A percentile compares a stretch with the other conserved stretches of the same genome.
Conservation (phyloP, 768 basidiomycete species). For the Auricularia heimuer region DNA sequence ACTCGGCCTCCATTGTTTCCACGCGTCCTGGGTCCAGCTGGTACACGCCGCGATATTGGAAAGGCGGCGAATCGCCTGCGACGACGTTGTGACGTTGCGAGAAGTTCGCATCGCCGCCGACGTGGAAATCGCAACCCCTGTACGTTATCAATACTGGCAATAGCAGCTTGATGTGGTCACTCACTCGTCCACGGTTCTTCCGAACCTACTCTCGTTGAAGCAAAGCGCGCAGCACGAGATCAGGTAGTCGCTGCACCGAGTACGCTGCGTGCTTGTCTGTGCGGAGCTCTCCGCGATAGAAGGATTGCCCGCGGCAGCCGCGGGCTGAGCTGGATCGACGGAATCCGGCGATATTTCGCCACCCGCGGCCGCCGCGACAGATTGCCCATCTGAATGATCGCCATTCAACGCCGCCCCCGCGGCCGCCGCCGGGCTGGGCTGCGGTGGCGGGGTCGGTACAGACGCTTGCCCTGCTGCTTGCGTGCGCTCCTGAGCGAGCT, state of each 20-base stretch:
- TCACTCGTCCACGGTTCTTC: not conserved
- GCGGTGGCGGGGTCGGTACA: not conserved
- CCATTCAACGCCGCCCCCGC: not conserved
- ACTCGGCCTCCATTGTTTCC: not conserved
- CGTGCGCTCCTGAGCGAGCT: not conserved
- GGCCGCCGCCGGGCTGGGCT: not conserved
- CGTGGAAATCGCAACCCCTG: slow-evolving; percentile 28
- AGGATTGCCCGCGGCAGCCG: too few species aligned
- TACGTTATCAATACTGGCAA: not conserved
- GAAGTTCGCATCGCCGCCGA: slow-evolving; percentile 31
- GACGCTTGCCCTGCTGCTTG: too few species aligned
- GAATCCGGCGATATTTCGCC: too few species aligned
- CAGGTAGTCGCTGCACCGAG: not conserved
- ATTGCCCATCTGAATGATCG: not conserved
- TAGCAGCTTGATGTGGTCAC: not conserved
- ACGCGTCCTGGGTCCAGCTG: not conserved
- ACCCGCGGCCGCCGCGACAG: not conserved
- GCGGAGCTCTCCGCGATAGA: too few species aligned
- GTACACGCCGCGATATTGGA: slow-evolving; percentile 13
- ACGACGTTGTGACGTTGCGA: slow-evolving; percentile 24
- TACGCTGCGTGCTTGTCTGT: not conserved
- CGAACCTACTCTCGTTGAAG: not conserved
- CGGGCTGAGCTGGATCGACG: not conserved
- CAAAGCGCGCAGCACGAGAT: not conserved
- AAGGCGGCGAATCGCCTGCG: slow-evolving; percentile 24